Percentiles rank a stretch among this genome's conserved stretches.
These are phyloP conservation scores for Mediolabrus comicus DNA, from an alignment of 108 stramenopile genomes.

Conservation along the genomic window DNA sequence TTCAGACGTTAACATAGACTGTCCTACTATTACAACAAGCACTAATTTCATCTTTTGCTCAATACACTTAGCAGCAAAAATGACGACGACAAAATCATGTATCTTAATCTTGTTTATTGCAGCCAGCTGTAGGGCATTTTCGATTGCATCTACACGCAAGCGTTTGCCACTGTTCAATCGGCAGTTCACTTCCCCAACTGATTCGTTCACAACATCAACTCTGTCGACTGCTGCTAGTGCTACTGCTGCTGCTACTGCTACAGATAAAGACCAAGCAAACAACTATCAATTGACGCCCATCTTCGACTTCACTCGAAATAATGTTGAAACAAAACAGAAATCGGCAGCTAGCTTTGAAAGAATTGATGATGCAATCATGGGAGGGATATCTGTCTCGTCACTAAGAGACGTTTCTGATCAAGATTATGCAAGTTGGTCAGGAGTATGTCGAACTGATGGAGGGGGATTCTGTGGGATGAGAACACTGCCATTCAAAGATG, in stretches of 20 bases:
- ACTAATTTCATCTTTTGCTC: too few relatives aligned
- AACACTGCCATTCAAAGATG: slow-evolving; percentile 59
- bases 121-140: background rate
- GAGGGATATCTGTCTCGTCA: slow-evolving; percentile 61
- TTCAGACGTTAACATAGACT: too few relatives aligned
- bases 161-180: background rate
- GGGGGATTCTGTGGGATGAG: slow-evolving; percentile 81
- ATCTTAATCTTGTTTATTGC: background rate
- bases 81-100: too few relatives aligned
- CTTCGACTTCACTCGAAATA: slow-evolving; percentile 49
- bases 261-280: background rate
- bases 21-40: too few relatives aligned
- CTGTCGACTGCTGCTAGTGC: background rate
- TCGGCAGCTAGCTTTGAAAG: slow-evolving; percentile 64
- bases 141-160: background rate
- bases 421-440: slow-evolving; percentile 66
- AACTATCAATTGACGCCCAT: slow-evolving; percentile 10
- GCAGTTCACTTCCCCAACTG: background rate
- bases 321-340: slow-evolving; percentile 25
- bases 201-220: too few relatives aligned
- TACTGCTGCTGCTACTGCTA: background rate
- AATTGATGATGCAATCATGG: slow-evolving; percentile 87
- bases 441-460: slow-evolving; percentile 74
- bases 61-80: too few relatives aligned
- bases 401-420: slow-evolving; percentile 38